Percentiles rank a stretch among this genome's conserved stretches.
phyloP scores from a whole-genome alignment of 2,329 filamentous ascomycete species.

The Microdochium bolleyi region DNA sequence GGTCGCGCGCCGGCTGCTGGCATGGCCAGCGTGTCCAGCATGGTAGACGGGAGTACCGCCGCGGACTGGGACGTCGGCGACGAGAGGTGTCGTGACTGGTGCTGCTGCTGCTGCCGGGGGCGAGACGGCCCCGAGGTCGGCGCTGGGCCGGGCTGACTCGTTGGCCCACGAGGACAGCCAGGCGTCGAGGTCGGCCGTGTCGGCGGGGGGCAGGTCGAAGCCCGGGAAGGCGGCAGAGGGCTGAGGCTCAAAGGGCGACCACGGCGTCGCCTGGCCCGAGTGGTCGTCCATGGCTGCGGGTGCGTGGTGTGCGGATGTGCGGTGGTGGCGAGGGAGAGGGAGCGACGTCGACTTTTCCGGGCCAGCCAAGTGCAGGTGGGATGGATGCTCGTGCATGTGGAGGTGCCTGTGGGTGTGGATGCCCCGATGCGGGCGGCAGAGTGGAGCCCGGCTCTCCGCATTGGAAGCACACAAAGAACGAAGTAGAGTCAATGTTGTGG shows the following conservation, averaged over 20 bases:
- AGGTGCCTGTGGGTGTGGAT: neutral
- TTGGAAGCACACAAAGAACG: too few relatives aligned
- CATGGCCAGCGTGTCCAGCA: too few relatives aligned
- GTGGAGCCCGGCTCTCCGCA: neutral
- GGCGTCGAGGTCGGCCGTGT: neutral
- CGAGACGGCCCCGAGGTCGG: neutral
- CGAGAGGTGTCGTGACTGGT: neutral
- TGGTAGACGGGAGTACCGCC: too few relatives aligned
- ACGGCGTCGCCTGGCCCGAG: neutral
- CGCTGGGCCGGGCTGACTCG: neutral
- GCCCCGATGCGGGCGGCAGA: neutral
- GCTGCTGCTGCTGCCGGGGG: neutral
- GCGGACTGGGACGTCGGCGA: too few relatives aligned
- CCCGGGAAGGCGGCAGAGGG: neutral
- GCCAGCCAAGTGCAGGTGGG: too few relatives aligned
- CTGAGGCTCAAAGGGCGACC: neutral
- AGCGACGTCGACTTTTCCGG: too few relatives aligned
- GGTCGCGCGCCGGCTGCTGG: neutral
- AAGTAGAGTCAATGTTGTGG: too few relatives aligned
- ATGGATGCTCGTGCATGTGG: neutral
- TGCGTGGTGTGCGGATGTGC: neutral
- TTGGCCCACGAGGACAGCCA: neutral
- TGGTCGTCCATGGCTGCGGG: neutral
- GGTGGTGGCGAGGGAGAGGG: neutral
- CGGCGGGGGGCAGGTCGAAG: neutral